Evolutionary conservation across 108 stramenopile species (phyloP), one percentile per base, ranked within the genome.

Genomic region (Cyclotella choctawhatcheeana): DNA sequence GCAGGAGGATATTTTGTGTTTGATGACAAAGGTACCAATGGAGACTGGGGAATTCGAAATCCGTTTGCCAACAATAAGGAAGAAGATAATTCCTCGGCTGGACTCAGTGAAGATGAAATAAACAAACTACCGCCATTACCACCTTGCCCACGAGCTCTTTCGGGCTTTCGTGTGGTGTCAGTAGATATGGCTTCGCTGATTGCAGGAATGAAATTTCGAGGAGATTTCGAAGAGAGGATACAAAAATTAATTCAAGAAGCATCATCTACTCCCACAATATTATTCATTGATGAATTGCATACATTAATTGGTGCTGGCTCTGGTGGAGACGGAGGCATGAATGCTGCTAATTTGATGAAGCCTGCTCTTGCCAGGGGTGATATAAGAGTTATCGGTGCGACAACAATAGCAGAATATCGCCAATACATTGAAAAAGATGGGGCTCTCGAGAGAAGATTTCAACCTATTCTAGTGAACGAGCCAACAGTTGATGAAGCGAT

Each of bases 351-450:
- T 72, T 84, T 97, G 68, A 82, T 97, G 32, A 97, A 97, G 79
- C 96, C 96, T 0, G 93, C 91, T 18, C 74, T 97, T 59, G 87
- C 94, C 10, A 73, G 96, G 18, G 90, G 93, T 0, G 81, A 90
- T 64, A 67, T 97, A 10, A 89, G 93, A 70, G 74, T 93, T 44
- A 93, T 97, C 55, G 96, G 94, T 10, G 96, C 96, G 21, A 97
- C 96, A 12, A 97, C 96, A 18, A 84, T 94, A 51, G 62, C 86
- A 8, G 96, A 97, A 78, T 95, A 97, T 77, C 80, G 93, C 1
- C 89, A 93, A 73, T 89, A 94, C 83, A 94, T 97, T 58, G 94
- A 94, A 77, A 95, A 95, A 73, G 96, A 97, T 83, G 89, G 88
- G 1, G 96, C 96, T 8, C 69, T 97, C 44, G 94, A 95, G 59